These are phyloP conservation scores for Moelleriella libera DNA, from an alignment of 2,329 filamentous ascomycete genomes.

Conservation along the genomic window DNA sequence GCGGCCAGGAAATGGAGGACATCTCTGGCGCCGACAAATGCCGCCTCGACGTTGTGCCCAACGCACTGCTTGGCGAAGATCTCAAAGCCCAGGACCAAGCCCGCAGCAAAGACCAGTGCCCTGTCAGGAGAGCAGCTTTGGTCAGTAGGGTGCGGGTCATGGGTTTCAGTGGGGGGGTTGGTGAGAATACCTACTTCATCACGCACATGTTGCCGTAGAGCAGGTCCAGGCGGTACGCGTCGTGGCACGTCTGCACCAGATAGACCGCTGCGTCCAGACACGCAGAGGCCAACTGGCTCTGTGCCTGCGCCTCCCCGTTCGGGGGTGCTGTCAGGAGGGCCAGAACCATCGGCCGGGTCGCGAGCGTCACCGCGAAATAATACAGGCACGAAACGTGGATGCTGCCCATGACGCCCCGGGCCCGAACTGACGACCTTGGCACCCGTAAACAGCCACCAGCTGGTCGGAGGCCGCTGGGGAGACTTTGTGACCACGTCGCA, in stretches of 20 bases:
- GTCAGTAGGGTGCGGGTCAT: background rate
- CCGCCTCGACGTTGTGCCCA: conserved; percentile 28
- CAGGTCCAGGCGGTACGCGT: conserved; percentile 27
- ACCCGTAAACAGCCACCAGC: conserved; percentile 3
- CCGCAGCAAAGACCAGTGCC: conserved; percentile 40
- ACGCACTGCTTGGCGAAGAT: conserved; percentile 34
- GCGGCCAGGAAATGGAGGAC: conserved; percentile 32
- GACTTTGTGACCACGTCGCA: conserved; percentile 27
- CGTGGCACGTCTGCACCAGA: conserved; percentile 37
- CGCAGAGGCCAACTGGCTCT: conserved; percentile 29
- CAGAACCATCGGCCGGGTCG: conserved; percentile 40
- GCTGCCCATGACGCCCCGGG: conserved; percentile 27
- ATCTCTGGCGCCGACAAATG: conserved; percentile 34
- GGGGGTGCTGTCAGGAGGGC: conserved; percentile 28
- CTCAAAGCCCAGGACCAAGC: conserved; percentile 40
- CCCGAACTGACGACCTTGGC: conserved; percentile 1
- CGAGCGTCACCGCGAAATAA: conserved; percentile 43
- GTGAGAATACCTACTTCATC: conserved; percentile 31
- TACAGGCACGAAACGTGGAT: conserved; percentile 43
- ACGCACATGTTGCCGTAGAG: conserved; percentile 43
- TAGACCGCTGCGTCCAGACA: conserved; percentile 42
- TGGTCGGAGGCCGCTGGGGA: conserved; percentile 21
- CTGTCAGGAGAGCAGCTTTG: conserved; percentile 11
- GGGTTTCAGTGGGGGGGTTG: too few species aligned
- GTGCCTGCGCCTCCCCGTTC: conserved; percentile 11